A percentile compares a stretch with the other conserved stretches of the same genome.
Conservation (phyloP, 768 basidiomycete genomes). For the Cystoderma amianthinum region DNA sequence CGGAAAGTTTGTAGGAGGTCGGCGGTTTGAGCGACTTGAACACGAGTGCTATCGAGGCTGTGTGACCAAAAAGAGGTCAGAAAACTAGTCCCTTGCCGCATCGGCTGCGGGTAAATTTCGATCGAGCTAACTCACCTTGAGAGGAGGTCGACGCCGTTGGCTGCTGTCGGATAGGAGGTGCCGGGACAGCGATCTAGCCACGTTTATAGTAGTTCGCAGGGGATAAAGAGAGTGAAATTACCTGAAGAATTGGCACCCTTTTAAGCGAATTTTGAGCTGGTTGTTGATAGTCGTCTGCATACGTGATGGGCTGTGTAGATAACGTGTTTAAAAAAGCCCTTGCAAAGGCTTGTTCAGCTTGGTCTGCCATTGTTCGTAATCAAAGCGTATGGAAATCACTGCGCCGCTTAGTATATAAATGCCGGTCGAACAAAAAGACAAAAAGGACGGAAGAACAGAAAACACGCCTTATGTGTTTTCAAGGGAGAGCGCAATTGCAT, state of each 20-base stretch:
- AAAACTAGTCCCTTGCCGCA: too few relatives aligned
- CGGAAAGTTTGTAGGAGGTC: slow-evolving; percentile 61
- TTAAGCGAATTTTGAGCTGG: slow-evolving; percentile 58
- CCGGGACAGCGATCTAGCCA: slow-evolving; percentile 48
- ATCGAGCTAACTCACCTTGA: slow-evolving; percentile 20
- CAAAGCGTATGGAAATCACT: too few relatives aligned
- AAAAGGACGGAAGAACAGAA: too few relatives aligned
- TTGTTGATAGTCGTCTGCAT: slow-evolving; percentile 72
- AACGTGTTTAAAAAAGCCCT: slow-evolving; percentile 60
- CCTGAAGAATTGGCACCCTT: slow-evolving; percentile 65
- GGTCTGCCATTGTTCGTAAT: slow-evolving; percentile 28
- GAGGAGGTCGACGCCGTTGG: slow-evolving; percentile 20
- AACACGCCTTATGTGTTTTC: too few relatives aligned
- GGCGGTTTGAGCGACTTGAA: slow-evolving; percentile 93
- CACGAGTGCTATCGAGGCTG: slow-evolving; percentile 57
- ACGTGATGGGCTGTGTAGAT: slow-evolving; percentile 59
- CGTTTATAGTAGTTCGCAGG: not conserved
- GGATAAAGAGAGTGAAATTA: slow-evolving; percentile 13
- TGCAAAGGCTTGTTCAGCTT: slow-evolving; percentile 64
- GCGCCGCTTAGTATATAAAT: too few relatives aligned
- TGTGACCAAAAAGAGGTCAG: slow-evolving; percentile 4
- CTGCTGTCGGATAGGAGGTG: slow-evolving; percentile 47
- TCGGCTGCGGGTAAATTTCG: too few relatives aligned
- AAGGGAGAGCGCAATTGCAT: too few relatives aligned
- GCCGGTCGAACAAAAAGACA: too few relatives aligned